Evolutionary conservation across 345 rosid species (phyloP), one percentile per base, ranked within the genome.

Genomic region (Lumnitzera littorea): DNA sequence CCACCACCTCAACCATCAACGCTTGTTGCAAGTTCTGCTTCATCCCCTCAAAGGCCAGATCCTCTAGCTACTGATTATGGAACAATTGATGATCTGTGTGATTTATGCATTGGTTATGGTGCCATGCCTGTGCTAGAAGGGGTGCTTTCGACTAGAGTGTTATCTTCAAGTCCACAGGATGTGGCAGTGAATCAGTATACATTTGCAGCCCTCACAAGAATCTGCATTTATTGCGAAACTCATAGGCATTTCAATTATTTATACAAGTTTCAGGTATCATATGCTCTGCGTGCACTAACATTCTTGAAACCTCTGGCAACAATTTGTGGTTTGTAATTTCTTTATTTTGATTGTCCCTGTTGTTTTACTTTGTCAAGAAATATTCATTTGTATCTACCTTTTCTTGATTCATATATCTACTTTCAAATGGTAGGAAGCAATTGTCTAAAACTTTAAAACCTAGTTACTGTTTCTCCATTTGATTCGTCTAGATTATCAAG

Each of bases 61-160:
- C 91, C 94, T 56, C 75, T 87, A 76, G 86, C 88, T 57, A 87
- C 94, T 67, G 98, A 92, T 59, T 87, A 85, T 78, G 98, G 98
- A 55, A 92, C 91, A 61, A 66, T 89, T 69, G 98, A 92, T 71
- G 91, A 75, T 73, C 72, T 92, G 67, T 92, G 96, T 63, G 96
- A 89, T 61, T 67, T 80, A 51, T 85, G 91, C 67, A 62, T 92
- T 23, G 90, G 88, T 63, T 84, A 84, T 78, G 96, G 89, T 73
- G 91, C 96, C 66, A 84, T 85, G 83, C 56, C 89, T 65, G 70
- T 82, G 71, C 84, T 89, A 53, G 96, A 82, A 78, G 96, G 87
- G 76, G 94, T 85, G 58, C 62, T 84, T 62, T 79, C 87, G n/a
- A 68, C 69, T 52, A 87, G 94, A 80, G 76, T 87, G 65, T 72